Evolutionary conservation across 495 filamentous ascomycete genomes (phyloP).

Genomic region (Annulohypoxylon stygium): DNA sequence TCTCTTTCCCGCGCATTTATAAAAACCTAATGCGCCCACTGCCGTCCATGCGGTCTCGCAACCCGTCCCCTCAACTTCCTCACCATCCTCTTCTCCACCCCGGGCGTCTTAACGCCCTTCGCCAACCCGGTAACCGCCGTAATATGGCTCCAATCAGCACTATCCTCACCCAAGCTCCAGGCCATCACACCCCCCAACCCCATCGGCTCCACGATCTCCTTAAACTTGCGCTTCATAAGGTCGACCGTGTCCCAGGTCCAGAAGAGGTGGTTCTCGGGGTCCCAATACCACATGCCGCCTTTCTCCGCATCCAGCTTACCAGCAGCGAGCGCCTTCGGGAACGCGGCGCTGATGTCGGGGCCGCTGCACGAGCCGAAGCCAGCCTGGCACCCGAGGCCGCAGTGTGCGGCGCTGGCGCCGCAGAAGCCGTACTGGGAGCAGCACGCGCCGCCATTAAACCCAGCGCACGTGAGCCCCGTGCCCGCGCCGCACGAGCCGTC

Average conservation of each 20-base stretch:
- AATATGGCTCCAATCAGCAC: slow-evolving; percentile 62
- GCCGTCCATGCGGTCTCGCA: slow-evolving; percentile 10
- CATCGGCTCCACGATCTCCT: slow-evolving; percentile 65
- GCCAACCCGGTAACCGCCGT: slow-evolving; percentile 46
- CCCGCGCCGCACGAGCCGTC: slow-evolving; percentile 37
- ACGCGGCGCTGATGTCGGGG: slow-evolving; percentile 45
- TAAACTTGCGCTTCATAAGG: slow-evolving; percentile 68
- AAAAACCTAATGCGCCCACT: not conserved
- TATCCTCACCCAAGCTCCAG: slow-evolving; percentile 74
- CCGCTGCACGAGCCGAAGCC: slow-evolving; percentile 48
- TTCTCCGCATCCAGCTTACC: slow-evolving; percentile 61
- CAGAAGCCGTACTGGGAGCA: slow-evolving; percentile 43
- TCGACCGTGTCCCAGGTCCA: slow-evolving; percentile 76
- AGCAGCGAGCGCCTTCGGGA: slow-evolving; percentile 60
- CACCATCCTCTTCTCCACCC: not conserved
- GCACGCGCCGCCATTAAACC: slow-evolving; percentile 30
- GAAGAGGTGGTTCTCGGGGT: slow-evolving; percentile 63
- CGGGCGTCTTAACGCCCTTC: not conserved
- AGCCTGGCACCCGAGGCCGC: slow-evolving; percentile 39
- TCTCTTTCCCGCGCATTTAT: not conserved
- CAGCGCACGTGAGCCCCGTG: slow-evolving; percentile 14
- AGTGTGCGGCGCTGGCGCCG: slow-evolving; percentile 43
- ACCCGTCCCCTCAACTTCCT: not conserved
- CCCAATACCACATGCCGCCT: slow-evolving; percentile 74
- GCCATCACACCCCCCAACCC: slow-evolving; percentile 69